phyloP scores from a whole-genome alignment of 495 filamentous ascomycete species.

The Penicillium taxi region DNA sequence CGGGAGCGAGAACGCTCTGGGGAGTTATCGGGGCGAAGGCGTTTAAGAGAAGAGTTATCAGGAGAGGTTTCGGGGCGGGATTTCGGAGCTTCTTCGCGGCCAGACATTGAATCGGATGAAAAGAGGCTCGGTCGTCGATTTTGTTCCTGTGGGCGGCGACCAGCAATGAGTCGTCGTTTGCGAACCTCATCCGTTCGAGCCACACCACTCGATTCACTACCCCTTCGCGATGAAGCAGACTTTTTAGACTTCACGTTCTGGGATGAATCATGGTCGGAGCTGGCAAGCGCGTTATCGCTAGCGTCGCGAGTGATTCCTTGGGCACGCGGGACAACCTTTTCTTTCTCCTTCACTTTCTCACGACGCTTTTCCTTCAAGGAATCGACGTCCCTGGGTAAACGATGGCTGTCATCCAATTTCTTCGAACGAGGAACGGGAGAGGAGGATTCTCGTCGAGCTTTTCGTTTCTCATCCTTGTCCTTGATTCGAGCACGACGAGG shows the following conservation, averaged over 20 bases:
- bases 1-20: constrained; percentile 53
- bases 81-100: constrained; percentile 30
- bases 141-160: constrained; percentile 35
- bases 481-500: constrained; percentile 52
- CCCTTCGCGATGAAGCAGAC: constrained; percentile 18
- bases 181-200: constrained; percentile 32
- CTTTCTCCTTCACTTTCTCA: too few relatives aligned
- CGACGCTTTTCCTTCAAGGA: constrained; percentile 27
- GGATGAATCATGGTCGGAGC: constrained; percentile 23
- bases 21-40: constrained; percentile 58
- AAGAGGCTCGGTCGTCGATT: constrained; percentile 32
- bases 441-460: constrained; percentile 40
- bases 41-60: constrained; percentile 43
- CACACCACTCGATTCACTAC: constrained; percentile 26
- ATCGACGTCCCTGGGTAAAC: constrained; percentile 22
- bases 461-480: constrained; percentile 45
- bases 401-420: constrained; percentile 33
- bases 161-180: constrained; percentile 37
- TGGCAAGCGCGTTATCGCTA: constrained; percentile 14
- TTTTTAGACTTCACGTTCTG: constrained; percentile 21
- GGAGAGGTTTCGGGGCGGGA: constrained; percentile 25
- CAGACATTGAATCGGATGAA: constrained; percentile 37
- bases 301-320: constrained; percentile 17
- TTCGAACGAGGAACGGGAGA: constrained; percentile 41
- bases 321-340: constrained; percentile 13